Conservation (phyloP, 129 eudicot species). For the Glebionis coronaria region DNA sequence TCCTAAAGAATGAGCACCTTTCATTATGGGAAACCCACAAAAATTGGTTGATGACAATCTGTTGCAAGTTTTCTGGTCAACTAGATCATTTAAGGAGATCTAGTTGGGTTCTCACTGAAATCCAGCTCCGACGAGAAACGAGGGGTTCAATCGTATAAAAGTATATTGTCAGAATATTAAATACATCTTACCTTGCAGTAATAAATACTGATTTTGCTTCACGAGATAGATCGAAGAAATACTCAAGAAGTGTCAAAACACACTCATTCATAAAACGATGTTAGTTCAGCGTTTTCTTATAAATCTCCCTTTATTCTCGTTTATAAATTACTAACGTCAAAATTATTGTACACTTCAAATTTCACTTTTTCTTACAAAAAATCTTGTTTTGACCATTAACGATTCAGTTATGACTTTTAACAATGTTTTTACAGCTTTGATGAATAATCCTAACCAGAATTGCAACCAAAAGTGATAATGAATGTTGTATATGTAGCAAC, state of each 20-base stretch:
- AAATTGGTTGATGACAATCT: constrained; percentile 94
- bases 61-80: constrained; percentile 73
- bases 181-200: too few species aligned
- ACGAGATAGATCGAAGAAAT: neutral
- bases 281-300: constrained; percentile 1
- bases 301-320: constrained; percentile 1
- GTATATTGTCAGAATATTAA: too few species aligned
- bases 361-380: too few species aligned
- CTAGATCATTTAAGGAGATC: constrained; percentile 47
- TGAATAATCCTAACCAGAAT: neutral
- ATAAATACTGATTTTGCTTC: constrained; percentile 12
- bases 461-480: neutral
- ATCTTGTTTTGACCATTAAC: too few species aligned
- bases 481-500: neutral
- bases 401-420: too few species aligned
- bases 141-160: too few species aligned
- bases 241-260: neutral
- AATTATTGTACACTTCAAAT: too few species aligned
- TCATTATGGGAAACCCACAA: constrained; percentile 73
- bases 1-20: constrained; percentile 74
- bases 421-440: neutral
- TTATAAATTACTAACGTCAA: neutral
- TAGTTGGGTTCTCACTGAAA: too few species aligned
- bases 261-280: constrained; percentile 4
- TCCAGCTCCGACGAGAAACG: too few species aligned